Conservation (phyloP, 768 basidiomycete species). For the Mycena pura region DNA sequence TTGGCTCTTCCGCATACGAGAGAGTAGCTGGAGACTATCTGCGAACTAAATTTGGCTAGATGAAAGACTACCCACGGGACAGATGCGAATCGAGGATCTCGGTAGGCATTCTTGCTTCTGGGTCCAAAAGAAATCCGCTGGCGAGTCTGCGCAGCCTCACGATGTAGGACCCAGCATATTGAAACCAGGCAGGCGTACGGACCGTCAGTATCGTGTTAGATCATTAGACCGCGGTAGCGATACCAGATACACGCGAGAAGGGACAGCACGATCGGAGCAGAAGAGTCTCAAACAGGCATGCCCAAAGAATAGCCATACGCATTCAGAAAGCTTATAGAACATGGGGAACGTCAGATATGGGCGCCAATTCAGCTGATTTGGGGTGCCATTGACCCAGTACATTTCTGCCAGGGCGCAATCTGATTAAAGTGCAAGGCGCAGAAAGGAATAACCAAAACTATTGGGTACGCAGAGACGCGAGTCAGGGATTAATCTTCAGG, state of each 20-base stretch:
- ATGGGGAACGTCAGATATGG: background rate
- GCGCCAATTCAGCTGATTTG: background rate
- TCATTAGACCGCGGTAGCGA: background rate
- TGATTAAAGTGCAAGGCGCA: background rate
- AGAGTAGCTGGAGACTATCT: background rate
- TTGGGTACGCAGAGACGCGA: background rate
- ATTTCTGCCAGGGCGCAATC: background rate
- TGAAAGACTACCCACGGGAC: background rate
- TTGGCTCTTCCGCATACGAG: background rate
- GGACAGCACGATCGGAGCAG: constrained; percentile 4
- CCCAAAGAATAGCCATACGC: constrained; percentile 2
- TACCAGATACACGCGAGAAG: background rate
- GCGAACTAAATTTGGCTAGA: background rate
- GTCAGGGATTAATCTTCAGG: background rate
- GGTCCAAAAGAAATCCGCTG: background rate
- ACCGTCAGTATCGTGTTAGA: background rate
- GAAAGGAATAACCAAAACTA: background rate
- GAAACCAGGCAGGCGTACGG: background rate
- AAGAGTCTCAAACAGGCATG: constrained; percentile 13
- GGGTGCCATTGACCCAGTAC: background rate
- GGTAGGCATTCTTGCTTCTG: constrained; percentile 1
- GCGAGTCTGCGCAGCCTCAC: background rate
- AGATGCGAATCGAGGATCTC: constrained; percentile 11
- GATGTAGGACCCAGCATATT: constrained; percentile 11
- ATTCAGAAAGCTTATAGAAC: constrained; percentile 9